Evolutionary conservation across 164 flowering plant genomes (phyloP), one percentile per base, ranked within the genome.

Genomic region (Saururus chinensis): DNA sequence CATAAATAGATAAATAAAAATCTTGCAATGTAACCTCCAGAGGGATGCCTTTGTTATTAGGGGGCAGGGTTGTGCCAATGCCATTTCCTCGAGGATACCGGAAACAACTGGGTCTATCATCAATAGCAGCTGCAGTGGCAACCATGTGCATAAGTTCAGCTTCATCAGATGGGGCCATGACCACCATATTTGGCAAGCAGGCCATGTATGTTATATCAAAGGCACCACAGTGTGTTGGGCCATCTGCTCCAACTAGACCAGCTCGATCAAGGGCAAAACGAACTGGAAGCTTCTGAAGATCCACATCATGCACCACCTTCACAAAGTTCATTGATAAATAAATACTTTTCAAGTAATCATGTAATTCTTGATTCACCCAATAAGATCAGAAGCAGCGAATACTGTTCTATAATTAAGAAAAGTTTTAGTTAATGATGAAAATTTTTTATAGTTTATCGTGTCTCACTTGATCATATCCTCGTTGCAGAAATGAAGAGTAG

Each of bases 181-280:
- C 97, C 35, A 91, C 78, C 96, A 91, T 91, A 80, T 88, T 91
- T 7, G 96, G 96, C 76, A 91, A 71, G 76, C 96, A 88, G 40
- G 96, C 95, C 98, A 92, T 92, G 83, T 76, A 92, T 2, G 96
- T 75, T 42, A 88, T 70, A 63, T 92, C 98, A 69, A 92, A 92
- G 35, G 98, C 96, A 48, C 98, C 96, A 69, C 96, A 89, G 57
- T 89, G 96, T 3, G 98, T 92, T 0, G 98, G 98, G 19, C 98
- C 96, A 71, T 92, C 98, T 23, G 96, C 96, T 56, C 98, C 96
- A 41, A 89, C 96, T 63, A 92, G 64, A 53, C 98, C 98, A 20
- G 96, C 93, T 72, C 96, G 66, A 52, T 92, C 98, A 78, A 92
- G 51, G 1, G 95, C 96, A 54, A 92, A 89, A 20, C 98, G 77